Evolutionary conservation across 192 early-diverging fungal species (phyloP).

Genomic region (Umbelopsis isabellina): DNA sequence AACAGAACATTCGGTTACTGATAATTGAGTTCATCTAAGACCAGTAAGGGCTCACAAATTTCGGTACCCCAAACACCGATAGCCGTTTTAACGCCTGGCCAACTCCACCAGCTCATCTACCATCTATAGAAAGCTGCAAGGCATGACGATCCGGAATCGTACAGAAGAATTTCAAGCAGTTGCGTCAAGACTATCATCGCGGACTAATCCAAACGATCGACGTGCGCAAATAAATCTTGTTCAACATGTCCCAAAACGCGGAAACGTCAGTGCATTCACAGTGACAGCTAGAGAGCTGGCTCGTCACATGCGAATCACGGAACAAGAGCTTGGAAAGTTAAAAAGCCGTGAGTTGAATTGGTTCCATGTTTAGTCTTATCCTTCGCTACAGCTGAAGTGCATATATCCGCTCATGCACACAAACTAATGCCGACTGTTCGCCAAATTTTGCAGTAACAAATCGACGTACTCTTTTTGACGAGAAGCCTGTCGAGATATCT

Average conservation of each 20-base stretch:
- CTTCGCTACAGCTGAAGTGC: too few species aligned
- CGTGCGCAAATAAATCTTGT: slow-evolving; percentile 31
- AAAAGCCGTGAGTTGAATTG: slow-evolving; percentile 56
- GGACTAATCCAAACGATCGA: slow-evolving; percentile 22
- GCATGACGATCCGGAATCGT: slow-evolving; percentile 8
- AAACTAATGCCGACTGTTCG: too few species aligned
- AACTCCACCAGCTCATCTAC: too few species aligned
- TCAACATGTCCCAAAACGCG: slow-evolving; percentile 10
- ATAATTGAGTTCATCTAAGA: too few species aligned
- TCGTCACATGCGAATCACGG: slow-evolving; percentile 83
- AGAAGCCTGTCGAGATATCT: slow-evolving; percentile 93
- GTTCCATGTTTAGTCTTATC: too few species aligned
- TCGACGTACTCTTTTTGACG: slow-evolving; percentile 95
- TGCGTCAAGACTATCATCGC: not conserved
- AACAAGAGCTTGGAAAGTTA: slow-evolving; percentile 83
- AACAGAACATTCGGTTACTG: too few species aligned
- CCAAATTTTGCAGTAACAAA: slow-evolving; percentile 68
- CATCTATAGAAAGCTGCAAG: not conserved
- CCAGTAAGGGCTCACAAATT: too few species aligned
- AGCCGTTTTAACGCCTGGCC: too few species aligned
- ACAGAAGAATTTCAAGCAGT: slow-evolving; percentile 13
- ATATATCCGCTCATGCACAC: too few species aligned
- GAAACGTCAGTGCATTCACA: slow-evolving; percentile 76
- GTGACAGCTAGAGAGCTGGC: slow-evolving; percentile 82
- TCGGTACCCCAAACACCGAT: too few species aligned